Conservation (phyloP, 306 rosid genomes). For the Vigna nakashimae region DNA sequence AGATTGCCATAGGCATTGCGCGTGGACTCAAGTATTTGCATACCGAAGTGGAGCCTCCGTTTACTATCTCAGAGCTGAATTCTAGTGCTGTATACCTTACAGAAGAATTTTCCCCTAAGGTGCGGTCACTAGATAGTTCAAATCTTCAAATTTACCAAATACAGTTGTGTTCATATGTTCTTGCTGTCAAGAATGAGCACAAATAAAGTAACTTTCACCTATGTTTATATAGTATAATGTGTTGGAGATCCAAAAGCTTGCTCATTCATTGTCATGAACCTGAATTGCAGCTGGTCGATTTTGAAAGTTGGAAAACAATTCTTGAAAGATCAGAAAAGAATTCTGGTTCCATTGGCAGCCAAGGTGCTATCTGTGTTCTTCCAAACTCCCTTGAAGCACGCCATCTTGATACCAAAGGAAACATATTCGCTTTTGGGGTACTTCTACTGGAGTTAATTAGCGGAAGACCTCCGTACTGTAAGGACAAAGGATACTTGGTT, state of each 20-base stretch:
- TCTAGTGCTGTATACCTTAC: slow-evolving; percentile 95
- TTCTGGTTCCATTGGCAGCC: slow-evolving; percentile 74
- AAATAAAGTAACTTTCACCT: slow-evolving; percentile 15
- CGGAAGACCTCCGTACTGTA: slow-evolving; percentile 85
- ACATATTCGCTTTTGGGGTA: slow-evolving; percentile 81
- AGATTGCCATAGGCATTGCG: slow-evolving; percentile 83
- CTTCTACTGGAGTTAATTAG: slow-evolving; percentile 88
- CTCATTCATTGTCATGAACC: slow-evolving; percentile 26
- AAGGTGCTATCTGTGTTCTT: slow-evolving; percentile 83
- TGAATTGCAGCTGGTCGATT: slow-evolving; percentile 84
- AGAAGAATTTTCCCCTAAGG: slow-evolving; percentile 97
- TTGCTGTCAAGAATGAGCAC: slow-evolving; percentile 26
- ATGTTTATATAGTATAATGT: neutral
- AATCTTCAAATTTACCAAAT: slow-evolving; percentile 10
- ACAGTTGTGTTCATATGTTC: slow-evolving; percentile 10
- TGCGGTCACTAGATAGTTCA: slow-evolving; percentile 40
- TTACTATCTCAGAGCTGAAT: slow-evolving; percentile 90
- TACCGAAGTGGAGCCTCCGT: slow-evolving; percentile 88
- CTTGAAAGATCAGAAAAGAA: slow-evolving; percentile 88
- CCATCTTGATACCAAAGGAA: slow-evolving; percentile 79
- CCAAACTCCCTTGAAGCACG: slow-evolving; percentile 91
- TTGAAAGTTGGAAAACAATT: slow-evolving; percentile 97
- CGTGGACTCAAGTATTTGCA: slow-evolving; percentile 89
- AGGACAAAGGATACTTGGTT: slow-evolving; percentile 81
- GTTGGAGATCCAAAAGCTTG: slow-evolving; percentile 38